Evolutionary conservation across 177 flowering plant species (phyloP), one percentile per base, ranked within the genome.

Genomic region (Vitis hybrid): DNA sequence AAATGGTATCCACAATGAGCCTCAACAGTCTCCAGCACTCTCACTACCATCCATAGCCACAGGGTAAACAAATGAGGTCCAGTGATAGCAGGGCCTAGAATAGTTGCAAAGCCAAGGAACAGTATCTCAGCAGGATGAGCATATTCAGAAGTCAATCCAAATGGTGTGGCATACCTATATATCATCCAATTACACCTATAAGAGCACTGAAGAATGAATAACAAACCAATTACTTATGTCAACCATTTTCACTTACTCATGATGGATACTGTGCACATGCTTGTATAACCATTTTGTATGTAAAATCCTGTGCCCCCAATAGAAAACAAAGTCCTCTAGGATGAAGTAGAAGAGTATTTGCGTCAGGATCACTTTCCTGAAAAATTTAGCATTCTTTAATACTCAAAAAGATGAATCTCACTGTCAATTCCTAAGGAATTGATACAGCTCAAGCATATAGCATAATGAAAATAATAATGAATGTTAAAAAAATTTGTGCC

Each of bases 1-100:
- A 96, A 96, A 87, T 96, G 92, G 71, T 96, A 96, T 57, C 99
- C 99, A 77, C 98, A 90, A 76, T 96, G 99, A 58, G 99, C 99
- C 81, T 96, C 99, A 56, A 96, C 99, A 4, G 99, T 93, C 82
- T 93, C 99, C 71, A 96, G 74, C 53, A 96, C 98, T 88, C 99
- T 88, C 21, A 93, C 74, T 6, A 85, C 83, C 97, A 96, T 90
- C 99, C 99, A 96, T 63, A 96, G 72, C 99, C 99, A 96, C 1
- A 96, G 76, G 57, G 99, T 96, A 4, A 93, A 72, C 65, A 96
- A 80, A 81, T 96, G 99, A 61, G 99, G 99, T 14, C 99, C 99
- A 63, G 99, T 96, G 63, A 96, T 82, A 67, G 97, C 97, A 67
- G 99, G 99, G 72, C 99, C 99, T 64, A 93, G 55, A 66, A 96